Conservation (phyloP, 257 asterid genomes). For the Oldenlandia corymbosa region DNA sequence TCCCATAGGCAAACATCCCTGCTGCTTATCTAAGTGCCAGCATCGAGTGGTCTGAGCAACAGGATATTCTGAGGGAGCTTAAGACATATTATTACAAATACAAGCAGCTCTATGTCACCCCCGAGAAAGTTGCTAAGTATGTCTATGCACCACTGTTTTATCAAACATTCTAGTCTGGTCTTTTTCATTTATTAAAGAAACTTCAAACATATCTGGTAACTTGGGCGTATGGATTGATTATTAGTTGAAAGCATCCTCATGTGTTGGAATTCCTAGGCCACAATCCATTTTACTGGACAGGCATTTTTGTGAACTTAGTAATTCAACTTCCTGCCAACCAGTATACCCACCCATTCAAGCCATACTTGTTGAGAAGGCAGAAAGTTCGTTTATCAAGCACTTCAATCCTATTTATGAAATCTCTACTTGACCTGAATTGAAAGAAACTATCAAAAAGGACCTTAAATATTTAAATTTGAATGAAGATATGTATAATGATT, state of each 20-base stretch:
- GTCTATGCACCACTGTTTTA: slow-evolving; percentile 22
- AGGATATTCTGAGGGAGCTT: slow-evolving; percentile 91
- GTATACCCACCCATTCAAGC: no score
- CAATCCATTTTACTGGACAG: not conserved
- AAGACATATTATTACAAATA: slow-evolving; percentile 62
- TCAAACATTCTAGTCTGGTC: not conserved
- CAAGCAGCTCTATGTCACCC: slow-evolving; percentile 91
- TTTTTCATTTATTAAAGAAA: no score
- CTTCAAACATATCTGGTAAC: not conserved
- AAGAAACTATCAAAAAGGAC: no score
- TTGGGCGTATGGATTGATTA: not conserved
- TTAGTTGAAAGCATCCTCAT: not conserved
- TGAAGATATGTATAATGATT: no score
- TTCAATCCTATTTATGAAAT: not conserved
- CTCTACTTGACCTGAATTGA: no score
- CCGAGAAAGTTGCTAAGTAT: slow-evolving; percentile 93
- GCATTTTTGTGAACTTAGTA: no score
- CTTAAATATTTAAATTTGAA: no score
- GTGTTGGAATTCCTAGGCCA: not conserved
- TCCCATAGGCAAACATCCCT: slow-evolving; percentile 76
- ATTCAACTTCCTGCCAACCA: no score
- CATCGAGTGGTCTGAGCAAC: slow-evolving; percentile 97
- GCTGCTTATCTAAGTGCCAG: slow-evolving; percentile 93
- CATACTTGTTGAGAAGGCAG: slow-evolving; percentile 2
- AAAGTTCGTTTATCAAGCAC: not conserved